A percentile compares a stretch with the other conserved stretches of the same genome.
Conservation (phyloP, 768 basidiomycete genomes). For the Suillus subluteus region DNA sequence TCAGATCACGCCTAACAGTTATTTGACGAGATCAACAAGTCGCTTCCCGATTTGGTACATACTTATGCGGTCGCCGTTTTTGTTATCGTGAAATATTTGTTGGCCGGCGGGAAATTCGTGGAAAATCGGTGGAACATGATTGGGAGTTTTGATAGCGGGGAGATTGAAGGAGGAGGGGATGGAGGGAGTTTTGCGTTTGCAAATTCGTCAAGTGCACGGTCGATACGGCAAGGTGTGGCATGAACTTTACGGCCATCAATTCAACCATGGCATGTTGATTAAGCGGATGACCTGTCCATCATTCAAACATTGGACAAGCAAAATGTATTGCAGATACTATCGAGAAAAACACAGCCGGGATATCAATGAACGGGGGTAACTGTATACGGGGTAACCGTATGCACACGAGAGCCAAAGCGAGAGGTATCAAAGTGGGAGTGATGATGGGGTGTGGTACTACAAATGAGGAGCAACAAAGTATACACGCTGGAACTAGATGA, state of each 20-base stretch:
- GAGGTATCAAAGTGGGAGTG: conserved; percentile 38
- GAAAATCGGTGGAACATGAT: not conserved
- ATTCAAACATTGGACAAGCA: conserved; percentile 5
- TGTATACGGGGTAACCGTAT: conserved; percentile 43
- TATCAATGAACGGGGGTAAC: conserved; percentile 39
- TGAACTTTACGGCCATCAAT: no score
- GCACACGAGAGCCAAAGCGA: conserved; percentile 28
- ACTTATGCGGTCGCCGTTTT: conserved; percentile 20
- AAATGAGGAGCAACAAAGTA: conserved; percentile 38
- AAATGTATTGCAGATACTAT: conserved; percentile 20
- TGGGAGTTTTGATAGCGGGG: conserved; percentile 5
- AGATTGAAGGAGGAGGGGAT: not conserved
- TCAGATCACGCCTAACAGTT: conserved; percentile 21
- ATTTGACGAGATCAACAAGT: conserved; percentile 19
- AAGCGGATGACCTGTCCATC: not conserved
- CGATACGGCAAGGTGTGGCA: no score
- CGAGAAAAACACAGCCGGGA: conserved; percentile 25
- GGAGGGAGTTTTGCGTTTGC: not conserved
- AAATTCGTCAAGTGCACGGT: not conserved
- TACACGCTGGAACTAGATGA: conserved; percentile 40
- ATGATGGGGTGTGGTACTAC: conserved; percentile 40
- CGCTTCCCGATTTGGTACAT: conserved; percentile 5
- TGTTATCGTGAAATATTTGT: not conserved
- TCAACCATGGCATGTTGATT: not conserved
- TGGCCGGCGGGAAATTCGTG: not conserved